phyloP scores from a whole-genome alignment of 2,329 filamentous ascomycete genomes.

The Aulographum hederae region DNA sequence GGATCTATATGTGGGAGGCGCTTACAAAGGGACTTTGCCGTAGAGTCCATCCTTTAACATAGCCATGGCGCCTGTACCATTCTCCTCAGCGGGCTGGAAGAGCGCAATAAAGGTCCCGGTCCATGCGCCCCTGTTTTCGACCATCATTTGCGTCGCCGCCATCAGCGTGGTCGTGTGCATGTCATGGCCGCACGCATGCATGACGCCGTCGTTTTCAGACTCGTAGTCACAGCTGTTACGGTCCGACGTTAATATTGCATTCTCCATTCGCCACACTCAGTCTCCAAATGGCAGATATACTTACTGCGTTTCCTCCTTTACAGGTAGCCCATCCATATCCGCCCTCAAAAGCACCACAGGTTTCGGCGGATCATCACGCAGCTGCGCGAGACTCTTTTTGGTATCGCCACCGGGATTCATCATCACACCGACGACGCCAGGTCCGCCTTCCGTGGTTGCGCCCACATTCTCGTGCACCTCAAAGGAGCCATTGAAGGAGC shows the following conservation, averaged over 20 bases:
- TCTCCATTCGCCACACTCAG: conserved; percentile 23
- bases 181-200: conserved; percentile 54
- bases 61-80: conserved; percentile 39
- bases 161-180: conserved; percentile 43
- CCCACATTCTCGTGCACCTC: too few relatives aligned
- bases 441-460: too few relatives aligned
- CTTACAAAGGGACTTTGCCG: conserved; percentile 2
- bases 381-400: too few relatives aligned
- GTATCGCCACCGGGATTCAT: too few relatives aligned
- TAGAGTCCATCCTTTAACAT: neutral
- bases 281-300: conserved; percentile 37
- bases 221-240: too few relatives aligned
- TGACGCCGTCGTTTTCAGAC: too few relatives aligned
- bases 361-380: too few relatives aligned
- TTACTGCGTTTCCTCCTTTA: conserved; percentile 36
- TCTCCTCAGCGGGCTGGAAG: conserved; percentile 53
- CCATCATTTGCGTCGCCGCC: conserved; percentile 33
- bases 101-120: conserved; percentile 42
- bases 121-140: conserved; percentile 30
- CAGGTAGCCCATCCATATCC: conserved; percentile 43
- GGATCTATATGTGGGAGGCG: conserved; percentile 39
- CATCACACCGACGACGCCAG: too few relatives aligned
- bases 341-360: conserved; percentile 40
- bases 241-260: conserved; percentile 31
- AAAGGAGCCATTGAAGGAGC: too few relatives aligned